A percentile compares a stretch with the other conserved stretches of the same genome.
Evolutionary conservation across 2,329 filamentous ascomycete genomes (phyloP).

Genomic region (Sclerotinia trifoliorum): DNA sequence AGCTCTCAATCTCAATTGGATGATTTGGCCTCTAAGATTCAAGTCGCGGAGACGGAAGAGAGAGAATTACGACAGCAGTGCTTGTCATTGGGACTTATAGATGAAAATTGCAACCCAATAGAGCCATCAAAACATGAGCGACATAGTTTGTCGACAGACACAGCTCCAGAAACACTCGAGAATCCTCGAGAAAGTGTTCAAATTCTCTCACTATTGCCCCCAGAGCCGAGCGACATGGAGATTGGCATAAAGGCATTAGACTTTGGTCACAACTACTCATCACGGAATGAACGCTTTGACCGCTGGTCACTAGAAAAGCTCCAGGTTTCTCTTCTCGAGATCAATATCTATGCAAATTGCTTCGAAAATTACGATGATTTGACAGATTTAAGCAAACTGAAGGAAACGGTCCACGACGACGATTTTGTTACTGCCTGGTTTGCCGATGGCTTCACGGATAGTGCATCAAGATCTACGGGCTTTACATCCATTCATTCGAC

Average conservation of each 20-base stretch:
- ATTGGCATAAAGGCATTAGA: not conserved
- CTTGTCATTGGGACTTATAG: constrained; percentile 28
- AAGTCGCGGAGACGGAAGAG: constrained; percentile 18
- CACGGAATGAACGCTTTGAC: constrained; percentile 27
- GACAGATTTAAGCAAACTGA: not conserved
- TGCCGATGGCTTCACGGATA: constrained; percentile 23
- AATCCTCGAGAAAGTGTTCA: constrained; percentile 28
- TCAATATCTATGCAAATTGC: constrained; percentile 27
- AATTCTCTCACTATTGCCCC: constrained; percentile 27
- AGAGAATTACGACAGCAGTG: constrained; percentile 26
- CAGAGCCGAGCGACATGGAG: not conserved
- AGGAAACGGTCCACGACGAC: constrained; percentile 25
- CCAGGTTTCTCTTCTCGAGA: constrained; percentile 29
- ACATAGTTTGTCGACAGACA: constrained; percentile 7
- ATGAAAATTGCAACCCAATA: constrained; percentile 31
- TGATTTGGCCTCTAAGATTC: constrained; percentile 23
- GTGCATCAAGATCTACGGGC: not conserved
- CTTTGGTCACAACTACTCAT: constrained; percentile 13
- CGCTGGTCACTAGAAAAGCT: constrained; percentile 31
- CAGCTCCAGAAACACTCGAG: constrained; percentile 11
- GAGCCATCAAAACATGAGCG: constrained; percentile 23
- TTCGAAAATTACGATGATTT: not conserved
- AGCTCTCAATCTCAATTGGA: constrained; percentile 21
- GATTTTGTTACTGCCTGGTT: constrained; percentile 30
- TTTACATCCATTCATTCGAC: not conserved